Conservation (phyloP, 176 grass and related monocot genomes). For the Saccharum officinarum region DNA sequence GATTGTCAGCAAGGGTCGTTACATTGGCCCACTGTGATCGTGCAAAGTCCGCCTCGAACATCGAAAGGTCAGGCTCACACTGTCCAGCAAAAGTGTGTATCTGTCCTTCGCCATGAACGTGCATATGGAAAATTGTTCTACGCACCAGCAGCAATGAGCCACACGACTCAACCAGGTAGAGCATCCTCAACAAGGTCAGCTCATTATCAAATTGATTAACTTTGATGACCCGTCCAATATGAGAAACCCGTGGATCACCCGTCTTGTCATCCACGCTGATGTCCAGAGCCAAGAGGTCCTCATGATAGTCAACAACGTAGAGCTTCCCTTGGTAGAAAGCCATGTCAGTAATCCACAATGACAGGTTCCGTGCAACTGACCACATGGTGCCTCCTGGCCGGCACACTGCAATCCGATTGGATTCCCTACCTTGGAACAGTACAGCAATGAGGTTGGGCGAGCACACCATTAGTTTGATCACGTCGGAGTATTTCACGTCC, state of each 20-base stretch:
- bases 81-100: too few species aligned
- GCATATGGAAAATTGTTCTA: background rate
- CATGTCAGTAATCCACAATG: background rate
- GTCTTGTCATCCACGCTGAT: background rate
- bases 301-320: background rate
- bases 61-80: too few species aligned
- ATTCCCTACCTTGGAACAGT: background rate
- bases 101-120: background rate
- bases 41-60: too few species aligned
- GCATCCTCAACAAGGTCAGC: background rate
- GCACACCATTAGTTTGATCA: background rate
- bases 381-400: background rate
- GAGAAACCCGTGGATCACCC: background rate
- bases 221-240: background rate
- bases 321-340: background rate
- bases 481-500: too few species aligned
- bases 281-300: background rate
- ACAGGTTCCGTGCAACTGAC: background rate
- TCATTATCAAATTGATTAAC: background rate
- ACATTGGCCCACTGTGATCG: too few species aligned
- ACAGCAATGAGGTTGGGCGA: background rate
- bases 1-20: background rate
- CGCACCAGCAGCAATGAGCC: background rate
- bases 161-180: background rate
- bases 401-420: background rate